Conservation (phyloP, 1,139 yeast species). For the Yamadazyma sp. region DNA sequence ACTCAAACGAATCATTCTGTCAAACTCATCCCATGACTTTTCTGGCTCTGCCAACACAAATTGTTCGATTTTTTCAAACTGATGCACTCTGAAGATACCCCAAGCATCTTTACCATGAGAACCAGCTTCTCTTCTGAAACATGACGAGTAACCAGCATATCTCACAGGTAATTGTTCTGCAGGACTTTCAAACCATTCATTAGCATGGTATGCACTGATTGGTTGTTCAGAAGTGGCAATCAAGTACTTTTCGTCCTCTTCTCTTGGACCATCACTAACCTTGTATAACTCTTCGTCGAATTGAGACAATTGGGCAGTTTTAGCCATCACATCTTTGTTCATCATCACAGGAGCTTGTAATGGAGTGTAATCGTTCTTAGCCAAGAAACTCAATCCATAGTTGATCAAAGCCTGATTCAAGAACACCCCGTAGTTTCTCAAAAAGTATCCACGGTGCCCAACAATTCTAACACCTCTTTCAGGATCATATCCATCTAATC, state of each 20-base stretch:
- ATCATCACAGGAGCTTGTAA: constrained; percentile 99
- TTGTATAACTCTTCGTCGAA: constrained; percentile 97
- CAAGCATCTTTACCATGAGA: constrained; percentile 99
- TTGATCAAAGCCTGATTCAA: constrained; percentile 96
- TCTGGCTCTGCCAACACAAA: constrained; percentile 95
- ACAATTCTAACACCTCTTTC: constrained; percentile 98
- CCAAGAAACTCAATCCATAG: constrained; percentile 86
- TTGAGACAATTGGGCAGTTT: constrained; percentile 96
- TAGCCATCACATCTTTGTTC: constrained; percentile 99
- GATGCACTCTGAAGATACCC: constrained; percentile 99
- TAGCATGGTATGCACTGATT: constrained; percentile 94
- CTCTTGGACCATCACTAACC: constrained; percentile 75
- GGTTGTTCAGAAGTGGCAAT: constrained; percentile 99
- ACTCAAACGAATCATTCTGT: constrained; percentile 84
- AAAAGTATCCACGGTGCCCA: constrained; percentile 98
- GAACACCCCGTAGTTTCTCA: constrained; percentile 93
- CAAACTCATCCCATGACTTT: constrained; percentile 96
- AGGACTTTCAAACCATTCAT: constrained; percentile 98
- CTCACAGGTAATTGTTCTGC: constrained; percentile 93
- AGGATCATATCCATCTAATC: constrained; percentile 97
- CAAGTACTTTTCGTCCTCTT: constrained; percentile 89
- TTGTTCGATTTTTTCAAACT: constrained; percentile 97
- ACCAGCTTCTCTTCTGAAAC: constrained; percentile 99
- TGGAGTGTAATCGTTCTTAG: constrained; percentile 79
- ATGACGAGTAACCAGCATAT: constrained; percentile 96